These are phyloP conservation scores for Neurospora africana DNA, from an alignment of 495 filamentous ascomycete genomes.

Conservation along the genomic window DNA sequence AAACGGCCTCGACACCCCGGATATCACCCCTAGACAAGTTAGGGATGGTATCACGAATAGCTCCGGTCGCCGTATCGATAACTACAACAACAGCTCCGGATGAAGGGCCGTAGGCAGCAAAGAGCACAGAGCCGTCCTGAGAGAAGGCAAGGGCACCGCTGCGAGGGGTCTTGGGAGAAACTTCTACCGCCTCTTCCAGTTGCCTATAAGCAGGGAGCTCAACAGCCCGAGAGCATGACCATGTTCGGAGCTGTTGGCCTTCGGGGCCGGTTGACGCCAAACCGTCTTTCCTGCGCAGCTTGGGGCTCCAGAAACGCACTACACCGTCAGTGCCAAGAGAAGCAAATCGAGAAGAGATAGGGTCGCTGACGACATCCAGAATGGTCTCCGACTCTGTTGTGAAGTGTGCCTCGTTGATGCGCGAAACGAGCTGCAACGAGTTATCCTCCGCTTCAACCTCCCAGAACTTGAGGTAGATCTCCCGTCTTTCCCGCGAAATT, in stretches of 20 bases:
- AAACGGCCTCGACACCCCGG: conserved; percentile 46
- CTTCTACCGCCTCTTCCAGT: conserved; percentile 20
- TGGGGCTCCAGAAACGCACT: conserved; percentile 69
- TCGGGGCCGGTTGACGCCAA: conserved; percentile 43
- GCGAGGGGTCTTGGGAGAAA: conserved; percentile 3
- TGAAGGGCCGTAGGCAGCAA: conserved; percentile 37
- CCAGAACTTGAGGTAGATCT: conserved; percentile 89
- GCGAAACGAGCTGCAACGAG: conserved; percentile 62
- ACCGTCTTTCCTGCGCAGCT: conserved; percentile 51
- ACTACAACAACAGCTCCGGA: conserved; percentile 41
- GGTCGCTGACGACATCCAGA: conserved; percentile 60
- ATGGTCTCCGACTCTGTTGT: conserved; percentile 42
- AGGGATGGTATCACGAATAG: conserved; percentile 40
- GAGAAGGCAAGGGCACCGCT: conserved; percentile 60
- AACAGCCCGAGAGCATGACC: conserved; percentile 57
- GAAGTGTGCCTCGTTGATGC: conserved; percentile 75
- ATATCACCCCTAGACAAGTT: conserved; percentile 46
- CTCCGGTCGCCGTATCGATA: conserved; percentile 48
- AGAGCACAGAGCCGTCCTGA: conserved; percentile 78
- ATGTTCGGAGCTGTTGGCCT: conserved; percentile 49
- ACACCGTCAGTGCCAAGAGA: conserved; percentile 72
- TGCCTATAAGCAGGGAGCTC: conserved; percentile 39
- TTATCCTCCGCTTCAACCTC: conserved; percentile 52
- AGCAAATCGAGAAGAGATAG: conserved; percentile 56
- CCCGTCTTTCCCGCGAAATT: conserved; percentile 42